Evolutionary conservation across 192 early-diverging fungal genomes (phyloP).

Genomic region (Coemansia sp.): DNA sequence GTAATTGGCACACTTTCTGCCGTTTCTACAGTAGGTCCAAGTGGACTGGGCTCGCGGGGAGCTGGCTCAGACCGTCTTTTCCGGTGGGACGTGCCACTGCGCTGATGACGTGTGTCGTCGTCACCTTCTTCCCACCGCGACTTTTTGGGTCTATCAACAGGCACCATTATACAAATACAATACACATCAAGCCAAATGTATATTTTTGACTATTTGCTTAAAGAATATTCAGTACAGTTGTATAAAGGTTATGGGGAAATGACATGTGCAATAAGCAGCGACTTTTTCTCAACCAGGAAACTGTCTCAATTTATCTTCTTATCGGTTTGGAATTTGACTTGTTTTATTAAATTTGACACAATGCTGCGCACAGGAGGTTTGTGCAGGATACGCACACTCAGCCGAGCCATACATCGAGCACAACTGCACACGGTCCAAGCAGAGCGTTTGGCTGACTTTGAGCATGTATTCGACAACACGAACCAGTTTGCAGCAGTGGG

Average conservation of each 20-base stretch:
- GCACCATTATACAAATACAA: neutral
- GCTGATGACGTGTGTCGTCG: neutral
- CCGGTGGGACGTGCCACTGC: neutral
- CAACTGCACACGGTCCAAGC: constrained; percentile 3
- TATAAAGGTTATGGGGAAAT: neutral
- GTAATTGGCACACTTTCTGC: neutral
- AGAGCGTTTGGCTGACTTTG: constrained; percentile 20
- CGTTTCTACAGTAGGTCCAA: neutral
- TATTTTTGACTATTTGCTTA: neutral
- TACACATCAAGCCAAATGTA: neutral
- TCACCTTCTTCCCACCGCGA: constrained; percentile 12
- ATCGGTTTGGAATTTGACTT: neutral
- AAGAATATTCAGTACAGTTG: neutral
- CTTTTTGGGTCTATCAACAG: constrained; percentile 1
- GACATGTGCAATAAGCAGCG: neutral
- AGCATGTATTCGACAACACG: constrained; percentile 23
- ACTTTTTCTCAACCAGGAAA: neutral
- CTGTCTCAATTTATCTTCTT: neutral
- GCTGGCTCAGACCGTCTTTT: neutral
- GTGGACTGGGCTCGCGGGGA: constrained; percentile 1
- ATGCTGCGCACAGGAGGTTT: neutral
- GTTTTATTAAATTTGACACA: neutral
- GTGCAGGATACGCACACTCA: neutral
- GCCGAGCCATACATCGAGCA: neutral
- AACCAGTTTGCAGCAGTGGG: constrained; percentile 58